Evolutionary conservation across 1,284 basidiomycete genomes (phyloP), one percentile per base, ranked within the genome.

Genomic region (Tylopilus sp.): DNA sequence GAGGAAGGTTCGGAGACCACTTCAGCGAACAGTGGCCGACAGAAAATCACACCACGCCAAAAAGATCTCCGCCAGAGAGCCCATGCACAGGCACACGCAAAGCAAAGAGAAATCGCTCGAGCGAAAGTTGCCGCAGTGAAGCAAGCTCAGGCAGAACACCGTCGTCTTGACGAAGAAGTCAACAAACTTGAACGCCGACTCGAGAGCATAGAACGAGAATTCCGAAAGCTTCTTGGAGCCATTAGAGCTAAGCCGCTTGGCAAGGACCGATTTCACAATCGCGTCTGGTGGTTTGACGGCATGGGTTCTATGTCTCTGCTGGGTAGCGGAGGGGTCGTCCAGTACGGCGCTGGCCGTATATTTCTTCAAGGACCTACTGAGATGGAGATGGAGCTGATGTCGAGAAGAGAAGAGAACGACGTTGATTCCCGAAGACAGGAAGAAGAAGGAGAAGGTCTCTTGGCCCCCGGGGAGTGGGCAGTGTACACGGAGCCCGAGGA

Each of bases 211-310:
- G 94, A 98, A 65, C 83, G 91, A 48, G 95, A 98, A 58, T 98
- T 97, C 72, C 78, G 95, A 52, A 85, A 91, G 61, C 76, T 91
- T 51, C 74, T 91, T 29, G 88, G 89, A 50, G 83, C 86, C 7
- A 80, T 94, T 36, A 80, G 95, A 41, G 83, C 91, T 38, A 88
- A 89, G 59, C 92, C 94, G 1, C 63, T 99, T 41, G 95, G 96
- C 3, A 78, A 81, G 57, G 96, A 99, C 67, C 78, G 95, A 48
- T 99, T 97, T 71, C 86, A 90, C 62, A 95, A 96, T 68, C 83
- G 89, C 30, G 79, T 97, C 55, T 99, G 94, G 94, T 99, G 95
- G 95, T 91, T 98, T 65, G 95, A 99, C 70, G 95, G 96, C 4
- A 82, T 95, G 72, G 95, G 96, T 3, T 82, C 83, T 2, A 85